Evolutionary conservation across 2,329 filamentous ascomycete genomes (phyloP), one percentile per base, ranked within the genome.

Genomic region (Trichoderma koningiopsis): DNA sequence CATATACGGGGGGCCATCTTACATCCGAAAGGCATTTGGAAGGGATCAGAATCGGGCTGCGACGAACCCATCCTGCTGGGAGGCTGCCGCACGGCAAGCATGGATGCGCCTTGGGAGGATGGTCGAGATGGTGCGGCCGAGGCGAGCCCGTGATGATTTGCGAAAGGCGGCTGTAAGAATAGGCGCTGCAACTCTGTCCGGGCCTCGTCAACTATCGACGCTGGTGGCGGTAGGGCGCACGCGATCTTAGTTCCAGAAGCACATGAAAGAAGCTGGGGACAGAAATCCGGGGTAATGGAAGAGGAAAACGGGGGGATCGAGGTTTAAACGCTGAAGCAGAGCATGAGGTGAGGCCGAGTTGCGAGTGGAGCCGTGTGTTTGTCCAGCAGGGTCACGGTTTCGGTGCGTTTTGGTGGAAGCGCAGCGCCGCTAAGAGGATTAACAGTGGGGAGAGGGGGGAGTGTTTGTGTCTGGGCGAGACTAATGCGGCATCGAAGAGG

Each of bases 11-110:
- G n/a, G 62, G 8, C 24, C 16, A 22, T 86, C 89, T 74, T 84
- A 92, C 89, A 92, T 76, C 89, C 90, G 84, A 92, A 92, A 47
- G 88, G 87, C 76, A 87, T 81, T 37, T 58, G 63, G 72, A 86
- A 83, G 68, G 83, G 80, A 74, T 87, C 83, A 75, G 85, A 76
- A 70, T 78, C 77, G 77, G 84, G 83, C 80, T 85, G 85, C 80
- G 82, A 84, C 80, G 86, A 86, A 84, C 82, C 85, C 87, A 89
- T 89, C 77, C 81, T 86, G 78, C 81, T 86, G 78, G 82, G 83
- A 83, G 79, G 74, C 70, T 76, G 83, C 77, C 85, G 83, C 80
- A 86, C 78, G 75, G 83, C 85, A 76, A 87, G 85, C 86, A 88
- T 88, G 83, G 79, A 80, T 83, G 82, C 84, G 81, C 78, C 74